A percentile compares a stretch with the other conserved stretches of the same genome.
These are phyloP conservation scores for Clonostachys sp. DNA, from an alignment of 2,329 filamentous ascomycete species.

Conservation along the genomic window DNA sequence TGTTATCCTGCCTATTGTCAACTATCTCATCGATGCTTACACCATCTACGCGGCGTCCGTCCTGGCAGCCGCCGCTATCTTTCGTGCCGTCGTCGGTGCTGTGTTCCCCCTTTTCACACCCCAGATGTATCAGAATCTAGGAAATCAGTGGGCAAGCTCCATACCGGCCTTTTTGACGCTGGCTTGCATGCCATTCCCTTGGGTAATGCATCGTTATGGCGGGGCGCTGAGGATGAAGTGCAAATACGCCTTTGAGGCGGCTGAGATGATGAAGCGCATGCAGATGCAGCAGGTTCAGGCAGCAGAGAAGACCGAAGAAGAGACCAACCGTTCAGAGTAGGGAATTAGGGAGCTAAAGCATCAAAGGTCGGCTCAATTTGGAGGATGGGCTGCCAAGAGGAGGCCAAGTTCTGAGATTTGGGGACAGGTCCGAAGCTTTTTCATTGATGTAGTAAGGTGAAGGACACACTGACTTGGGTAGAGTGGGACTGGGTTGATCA, in stretches of 20 bases:
- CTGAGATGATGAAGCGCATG: too few species aligned
- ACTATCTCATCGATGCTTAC: slow-evolving; percentile 55
- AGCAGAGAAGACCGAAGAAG: too few species aligned
- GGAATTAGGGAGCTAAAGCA: too few species aligned
- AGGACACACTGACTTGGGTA: too few species aligned
- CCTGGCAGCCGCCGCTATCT: slow-evolving; percentile 52
- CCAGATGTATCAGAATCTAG: slow-evolving; percentile 44
- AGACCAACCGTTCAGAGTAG: too few species aligned
- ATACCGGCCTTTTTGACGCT: slow-evolving; percentile 67
- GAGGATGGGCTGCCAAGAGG: too few species aligned
- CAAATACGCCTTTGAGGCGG: slow-evolving; percentile 44
- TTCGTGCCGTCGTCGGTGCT: slow-evolving; percentile 31
- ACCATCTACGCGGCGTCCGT: slow-evolving; percentile 23
- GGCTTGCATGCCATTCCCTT: slow-evolving; percentile 55
- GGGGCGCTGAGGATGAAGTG: slow-evolving; percentile 43
- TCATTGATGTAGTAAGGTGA: too few species aligned
- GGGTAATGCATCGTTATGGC: slow-evolving; percentile 57
- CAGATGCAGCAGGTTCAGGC: too few species aligned
- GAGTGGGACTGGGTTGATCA: too few species aligned
- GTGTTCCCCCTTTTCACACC: slow-evolving; percentile 43
- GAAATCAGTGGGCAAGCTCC: slow-evolving; percentile 67
- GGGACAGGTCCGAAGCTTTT: too few species aligned
- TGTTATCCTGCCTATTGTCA: slow-evolving; percentile 18
- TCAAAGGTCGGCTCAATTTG: too few species aligned
- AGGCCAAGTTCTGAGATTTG: too few species aligned